Evolutionary conservation across 2,329 filamentous ascomycete genomes (phyloP).

Genomic region (Aspergillus sp.): DNA sequence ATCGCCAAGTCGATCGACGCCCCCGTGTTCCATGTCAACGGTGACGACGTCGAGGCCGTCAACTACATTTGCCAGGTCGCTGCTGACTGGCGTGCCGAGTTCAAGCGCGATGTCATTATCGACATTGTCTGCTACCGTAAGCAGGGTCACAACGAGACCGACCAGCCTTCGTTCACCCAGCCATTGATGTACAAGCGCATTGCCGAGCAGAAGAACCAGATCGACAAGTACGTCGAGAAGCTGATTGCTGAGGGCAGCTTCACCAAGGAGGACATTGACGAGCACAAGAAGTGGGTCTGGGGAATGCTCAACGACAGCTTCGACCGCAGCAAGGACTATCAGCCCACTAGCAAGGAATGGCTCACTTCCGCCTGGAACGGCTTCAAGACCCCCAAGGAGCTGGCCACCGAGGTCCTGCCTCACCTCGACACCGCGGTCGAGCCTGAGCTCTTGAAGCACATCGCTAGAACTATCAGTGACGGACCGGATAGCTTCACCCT

Average conservation of each 20-base stretch:
- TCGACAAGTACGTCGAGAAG: slow-evolving; percentile 88
- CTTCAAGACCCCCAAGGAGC: slow-evolving; percentile 97
- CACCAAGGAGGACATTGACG: slow-evolving; percentile 93
- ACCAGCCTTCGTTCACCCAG: slow-evolving; percentile 99
- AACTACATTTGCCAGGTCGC: slow-evolving; percentile 98
- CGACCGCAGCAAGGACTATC: slow-evolving; percentile 93
- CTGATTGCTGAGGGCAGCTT: slow-evolving; percentile 88
- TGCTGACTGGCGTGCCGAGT: slow-evolving; percentile 95
- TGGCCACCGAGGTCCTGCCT: slow-evolving; percentile 87
- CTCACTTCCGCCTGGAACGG: slow-evolving; percentile 98
- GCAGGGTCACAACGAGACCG: slow-evolving; percentile 98
- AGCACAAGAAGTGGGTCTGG: slow-evolving; percentile 99
- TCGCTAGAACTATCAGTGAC: slow-evolving; percentile 71
- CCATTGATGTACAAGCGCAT: slow-evolving; percentile 99
- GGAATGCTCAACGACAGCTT: slow-evolving; percentile 98
- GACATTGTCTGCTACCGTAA: slow-evolving; percentile 99
- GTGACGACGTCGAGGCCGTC: slow-evolving; percentile 94
- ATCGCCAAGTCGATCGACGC: slow-evolving; percentile 99
- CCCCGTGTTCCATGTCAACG: slow-evolving; percentile 98
- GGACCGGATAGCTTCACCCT: slow-evolving; percentile 78
- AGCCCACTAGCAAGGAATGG: slow-evolving; percentile 95
- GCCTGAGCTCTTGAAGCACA: slow-evolving; percentile 65
- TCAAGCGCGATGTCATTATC: slow-evolving; percentile 96
- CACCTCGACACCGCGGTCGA: slow-evolving; percentile 83
- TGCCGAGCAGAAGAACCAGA: slow-evolving; percentile 70